These are phyloP conservation scores for Castanospermum australe DNA, from an alignment of 306 rosid genomes.

Conservation along the genomic window DNA sequence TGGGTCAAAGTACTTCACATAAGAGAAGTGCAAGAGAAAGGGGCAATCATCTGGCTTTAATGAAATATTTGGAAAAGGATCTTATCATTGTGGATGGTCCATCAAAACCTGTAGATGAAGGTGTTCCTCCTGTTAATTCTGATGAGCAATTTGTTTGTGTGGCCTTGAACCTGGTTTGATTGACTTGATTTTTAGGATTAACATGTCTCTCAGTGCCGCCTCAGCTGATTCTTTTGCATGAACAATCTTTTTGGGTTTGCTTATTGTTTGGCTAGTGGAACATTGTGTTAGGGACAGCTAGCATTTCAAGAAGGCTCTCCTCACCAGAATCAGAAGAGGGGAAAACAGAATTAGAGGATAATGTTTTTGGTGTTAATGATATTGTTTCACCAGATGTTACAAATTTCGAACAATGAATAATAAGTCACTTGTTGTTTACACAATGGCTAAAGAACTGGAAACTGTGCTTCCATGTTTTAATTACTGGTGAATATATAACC, in stretches of 20 bases:
- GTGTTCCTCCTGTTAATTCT: conserved; percentile 37
- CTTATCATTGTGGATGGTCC: conserved; percentile 40
- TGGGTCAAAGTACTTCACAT: conserved; percentile 74
- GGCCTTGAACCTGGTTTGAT: too few species aligned
- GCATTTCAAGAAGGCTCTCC: background rate
- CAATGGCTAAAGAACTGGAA: background rate
- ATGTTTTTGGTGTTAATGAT: background rate
- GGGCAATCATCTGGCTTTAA: conserved; percentile 83
- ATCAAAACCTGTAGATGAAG: conserved; percentile 34
- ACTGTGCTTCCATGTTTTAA: background rate
- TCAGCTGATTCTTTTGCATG: background rate
- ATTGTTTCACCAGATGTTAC: background rate
- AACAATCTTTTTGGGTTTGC: background rate
- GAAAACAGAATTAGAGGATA: background rate
- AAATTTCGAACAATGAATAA: background rate
- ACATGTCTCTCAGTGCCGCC: background rate
- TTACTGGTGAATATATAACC: background rate
- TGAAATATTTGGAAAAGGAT: conserved; percentile 67
- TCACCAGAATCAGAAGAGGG: background rate
- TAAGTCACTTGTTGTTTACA: background rate
- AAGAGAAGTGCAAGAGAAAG: conserved; percentile 73
- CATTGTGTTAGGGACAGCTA: background rate
- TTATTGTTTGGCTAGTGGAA: background rate
- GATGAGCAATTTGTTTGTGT: background rate
- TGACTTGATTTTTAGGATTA: background rate